Percentiles rank a stretch among this genome's conserved stretches.
These are phyloP conservation scores for Myriangium duriaei DNA, from an alignment of 2,329 filamentous ascomycete species.

Conservation along the genomic window DNA sequence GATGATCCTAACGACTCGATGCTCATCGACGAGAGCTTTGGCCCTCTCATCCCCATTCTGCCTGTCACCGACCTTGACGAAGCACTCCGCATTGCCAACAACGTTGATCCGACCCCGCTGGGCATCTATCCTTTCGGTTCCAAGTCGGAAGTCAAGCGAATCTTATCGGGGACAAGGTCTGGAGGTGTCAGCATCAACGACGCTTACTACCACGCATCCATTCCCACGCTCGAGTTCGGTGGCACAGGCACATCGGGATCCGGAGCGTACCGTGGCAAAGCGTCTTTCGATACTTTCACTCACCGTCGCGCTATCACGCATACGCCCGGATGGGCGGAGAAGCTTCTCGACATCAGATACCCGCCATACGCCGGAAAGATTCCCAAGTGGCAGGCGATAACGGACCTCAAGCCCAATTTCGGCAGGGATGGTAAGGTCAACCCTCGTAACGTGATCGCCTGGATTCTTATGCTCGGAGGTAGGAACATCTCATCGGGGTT, in stretches of 20 bases:
- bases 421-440: constrained; percentile 40
- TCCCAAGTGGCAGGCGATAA: constrained; percentile 38
- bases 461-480: constrained; percentile 20
- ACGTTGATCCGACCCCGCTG: constrained; percentile 71
- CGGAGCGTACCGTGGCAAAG: constrained; percentile 65
- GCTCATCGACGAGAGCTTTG: constrained; percentile 77
- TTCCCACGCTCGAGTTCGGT: constrained; percentile 65
- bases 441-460: constrained; percentile 19
- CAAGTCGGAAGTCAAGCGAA: constrained; percentile 61
- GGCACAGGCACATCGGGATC: constrained; percentile 69
- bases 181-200: constrained; percentile 41
- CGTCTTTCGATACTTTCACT: constrained; percentile 57
- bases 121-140: constrained; percentile 76
- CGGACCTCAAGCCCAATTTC: constrained; percentile 44
- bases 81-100: constrained; percentile 70
- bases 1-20: constrained; percentile 63
- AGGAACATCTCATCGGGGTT: constrained; percentile 17
- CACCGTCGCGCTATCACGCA: constrained; percentile 49
- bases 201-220: constrained; percentile 56
- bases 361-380: constrained; percentile 48
- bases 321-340: constrained; percentile 56
- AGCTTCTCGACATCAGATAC: constrained; percentile 53
- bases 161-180: constrained; percentile 37
- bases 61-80: constrained; percentile 70
- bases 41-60: constrained; percentile 77